Conservation (phyloP, 495 filamentous ascomycete genomes). For the Tuber calosporum region DNA sequence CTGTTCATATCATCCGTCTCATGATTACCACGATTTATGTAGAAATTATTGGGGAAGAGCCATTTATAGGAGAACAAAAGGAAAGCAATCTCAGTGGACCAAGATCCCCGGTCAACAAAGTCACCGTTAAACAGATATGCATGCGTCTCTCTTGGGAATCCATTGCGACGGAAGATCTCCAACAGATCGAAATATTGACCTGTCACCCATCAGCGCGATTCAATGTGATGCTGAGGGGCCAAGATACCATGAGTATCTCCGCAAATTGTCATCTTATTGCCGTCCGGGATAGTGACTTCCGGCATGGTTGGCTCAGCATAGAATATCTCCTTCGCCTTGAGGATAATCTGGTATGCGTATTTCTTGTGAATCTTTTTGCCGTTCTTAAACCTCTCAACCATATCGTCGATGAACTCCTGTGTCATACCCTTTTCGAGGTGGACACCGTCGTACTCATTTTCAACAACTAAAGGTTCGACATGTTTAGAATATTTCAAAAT, state of each 20-base stretch:
- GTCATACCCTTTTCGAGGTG: constrained; percentile 79
- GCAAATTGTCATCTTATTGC: constrained; percentile 79
- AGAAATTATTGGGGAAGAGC: constrained; percentile 78
- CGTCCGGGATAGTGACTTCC: constrained; percentile 73
- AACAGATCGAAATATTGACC: constrained; percentile 97
- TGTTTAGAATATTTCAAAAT: background rate
- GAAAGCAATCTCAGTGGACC: constrained; percentile 93
- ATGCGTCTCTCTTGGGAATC: constrained; percentile 72
- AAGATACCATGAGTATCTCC: constrained; percentile 84
- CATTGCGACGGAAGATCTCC: constrained; percentile 90
- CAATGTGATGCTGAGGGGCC: constrained; percentile 30
- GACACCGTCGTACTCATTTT: constrained; percentile 77
- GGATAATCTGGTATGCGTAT: constrained; percentile 92
- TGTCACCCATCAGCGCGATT: constrained; percentile 41
- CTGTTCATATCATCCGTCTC: constrained; percentile 99
- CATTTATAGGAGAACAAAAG: constrained; percentile 95
- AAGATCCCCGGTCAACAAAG: constrained; percentile 95
- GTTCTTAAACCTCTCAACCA: constrained; percentile 90
- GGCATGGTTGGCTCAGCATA: constrained; percentile 95
- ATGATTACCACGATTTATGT: constrained; percentile 97
- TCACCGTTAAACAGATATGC: constrained; percentile 98
- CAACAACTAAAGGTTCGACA: constrained; percentile 48
- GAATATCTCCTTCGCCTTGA: constrained; percentile 81
- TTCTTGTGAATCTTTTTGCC: constrained; percentile 93
- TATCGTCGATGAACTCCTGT: constrained; percentile 90